Evolutionary conservation across 1,139 yeast genomes (phyloP).

Genomic region (Saccharomyces hybrid): DNA sequence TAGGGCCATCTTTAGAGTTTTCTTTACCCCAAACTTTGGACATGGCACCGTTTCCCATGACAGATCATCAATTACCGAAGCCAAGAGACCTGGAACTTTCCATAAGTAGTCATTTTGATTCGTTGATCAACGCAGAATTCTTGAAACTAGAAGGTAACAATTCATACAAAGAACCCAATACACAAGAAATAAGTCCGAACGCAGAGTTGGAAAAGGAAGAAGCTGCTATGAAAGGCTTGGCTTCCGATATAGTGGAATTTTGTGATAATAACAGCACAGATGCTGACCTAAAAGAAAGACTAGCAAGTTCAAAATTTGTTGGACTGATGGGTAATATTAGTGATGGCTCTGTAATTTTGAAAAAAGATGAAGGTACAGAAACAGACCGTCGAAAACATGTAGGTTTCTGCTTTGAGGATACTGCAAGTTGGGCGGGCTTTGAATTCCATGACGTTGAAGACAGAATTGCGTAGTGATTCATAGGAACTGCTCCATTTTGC

Average conservation of each 20-base stretch:
- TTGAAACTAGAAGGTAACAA: background rate
- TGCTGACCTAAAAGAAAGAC: constrained; percentile 1
- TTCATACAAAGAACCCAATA: background rate
- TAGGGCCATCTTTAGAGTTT: background rate
- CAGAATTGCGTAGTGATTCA: background rate
- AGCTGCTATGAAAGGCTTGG: constrained; percentile 5
- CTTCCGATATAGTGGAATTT: constrained; percentile 19
- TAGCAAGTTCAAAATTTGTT: constrained; percentile 2
- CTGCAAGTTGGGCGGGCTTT: background rate
- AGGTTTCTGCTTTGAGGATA: constrained; percentile 1
- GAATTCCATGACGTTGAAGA: constrained; percentile 2
- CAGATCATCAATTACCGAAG: background rate
- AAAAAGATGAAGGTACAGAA: background rate
- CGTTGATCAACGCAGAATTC: background rate
- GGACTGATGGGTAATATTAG: constrained; percentile 1
- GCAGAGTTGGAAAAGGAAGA: background rate
- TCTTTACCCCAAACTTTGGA: background rate
- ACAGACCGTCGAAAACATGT: constrained; percentile 2
- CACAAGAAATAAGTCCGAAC: background rate
- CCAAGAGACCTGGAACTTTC: background rate
- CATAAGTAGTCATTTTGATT: background rate
- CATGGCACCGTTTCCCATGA: background rate
- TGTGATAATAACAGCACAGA: constrained; percentile 2
- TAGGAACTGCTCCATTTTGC: no score
- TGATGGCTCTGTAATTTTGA: background rate